A percentile compares a stretch with the other conserved stretches of the same genome.
Conservation (phyloP, 2,329 filamentous ascomycete species). For the Pseudonectria buxi region DNA sequence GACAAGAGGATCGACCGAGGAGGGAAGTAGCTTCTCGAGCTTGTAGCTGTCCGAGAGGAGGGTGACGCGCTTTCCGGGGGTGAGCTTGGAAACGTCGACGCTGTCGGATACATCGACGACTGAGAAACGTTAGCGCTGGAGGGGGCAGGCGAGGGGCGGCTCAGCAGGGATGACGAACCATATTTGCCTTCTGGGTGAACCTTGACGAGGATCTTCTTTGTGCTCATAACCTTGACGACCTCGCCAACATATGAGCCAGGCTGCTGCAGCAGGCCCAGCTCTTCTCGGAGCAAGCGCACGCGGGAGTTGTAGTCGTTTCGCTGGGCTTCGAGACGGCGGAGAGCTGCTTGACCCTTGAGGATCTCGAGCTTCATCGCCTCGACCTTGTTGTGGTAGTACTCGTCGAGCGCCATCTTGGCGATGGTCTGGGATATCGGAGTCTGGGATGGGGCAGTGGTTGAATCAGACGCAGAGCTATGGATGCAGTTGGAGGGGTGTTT, state of each 20-base stretch:
- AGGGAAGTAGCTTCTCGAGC: slow-evolving; percentile 96
- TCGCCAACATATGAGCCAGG: slow-evolving; percentile 97
- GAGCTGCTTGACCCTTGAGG: slow-evolving; percentile 92
- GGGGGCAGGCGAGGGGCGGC: neutral
- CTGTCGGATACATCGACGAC: slow-evolving; percentile 93
- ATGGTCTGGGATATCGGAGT: slow-evolving; percentile 5
- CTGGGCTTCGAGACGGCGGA: slow-evolving; percentile 92
- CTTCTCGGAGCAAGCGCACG: slow-evolving; percentile 88
- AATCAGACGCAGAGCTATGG: slow-evolving; percentile 8
- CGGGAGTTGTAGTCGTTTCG: slow-evolving; percentile 99
- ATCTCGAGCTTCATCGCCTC: slow-evolving; percentile 99
- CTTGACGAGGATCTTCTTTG: slow-evolving; percentile 98
- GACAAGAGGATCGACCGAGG: slow-evolving; percentile 94
- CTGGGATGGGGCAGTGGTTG: slow-evolving; percentile 4
- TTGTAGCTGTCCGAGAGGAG: slow-evolving; percentile 97
- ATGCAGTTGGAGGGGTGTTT: slow-evolving; percentile 1
- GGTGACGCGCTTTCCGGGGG: slow-evolving; percentile 93
- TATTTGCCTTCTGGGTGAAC: slow-evolving; percentile 99
- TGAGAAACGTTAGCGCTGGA: slow-evolving; percentile 29
- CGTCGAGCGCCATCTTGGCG: slow-evolving; percentile 90
- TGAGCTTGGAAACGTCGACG: slow-evolving; percentile 93
- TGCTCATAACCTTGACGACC: slow-evolving; percentile 99
- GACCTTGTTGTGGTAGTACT: slow-evolving; percentile 99
- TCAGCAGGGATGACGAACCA: slow-evolving; percentile 49
- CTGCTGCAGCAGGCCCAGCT: slow-evolving; percentile 91